phyloP scores from a whole-genome alignment of 352 stramenopile genomes.

The Globisporangium middletonii region DNA sequence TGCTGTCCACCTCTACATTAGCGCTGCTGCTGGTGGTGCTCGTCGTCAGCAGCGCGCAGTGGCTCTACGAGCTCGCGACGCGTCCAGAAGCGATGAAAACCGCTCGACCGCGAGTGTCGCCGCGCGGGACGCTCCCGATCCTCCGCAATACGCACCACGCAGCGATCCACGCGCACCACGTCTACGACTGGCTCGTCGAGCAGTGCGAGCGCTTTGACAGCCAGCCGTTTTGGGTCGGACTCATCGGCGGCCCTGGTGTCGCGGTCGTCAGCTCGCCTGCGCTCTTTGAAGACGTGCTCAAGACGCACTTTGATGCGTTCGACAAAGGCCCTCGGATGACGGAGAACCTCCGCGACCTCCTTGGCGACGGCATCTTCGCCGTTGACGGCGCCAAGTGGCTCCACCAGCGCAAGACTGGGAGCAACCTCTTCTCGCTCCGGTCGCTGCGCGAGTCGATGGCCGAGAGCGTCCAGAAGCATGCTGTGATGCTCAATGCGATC shows the following conservation, averaged over 20 bases:
- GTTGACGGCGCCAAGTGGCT: slow-evolving; percentile 13
- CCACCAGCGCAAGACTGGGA: slow-evolving; percentile 17
- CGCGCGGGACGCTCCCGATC: slow-evolving; percentile 10
- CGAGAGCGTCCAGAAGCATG: slow-evolving; percentile 12
- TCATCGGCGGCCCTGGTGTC: background rate
- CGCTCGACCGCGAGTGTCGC: slow-evolving; percentile 2
- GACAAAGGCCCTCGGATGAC: slow-evolving; percentile 15
- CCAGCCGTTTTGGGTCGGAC: slow-evolving; percentile 6
- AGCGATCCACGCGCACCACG: slow-evolving; percentile 2
- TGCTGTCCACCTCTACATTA: background rate
- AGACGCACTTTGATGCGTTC: slow-evolving; percentile 18
- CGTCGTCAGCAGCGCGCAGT: background rate
- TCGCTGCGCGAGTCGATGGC: slow-evolving; percentile 13
- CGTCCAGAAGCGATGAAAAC: slow-evolving; percentile 4
- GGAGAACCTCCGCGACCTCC: slow-evolving; percentile 12
- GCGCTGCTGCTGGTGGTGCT: background rate
- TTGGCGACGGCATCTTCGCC: slow-evolving; percentile 19
- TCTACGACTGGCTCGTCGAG: slow-evolving; percentile 9
- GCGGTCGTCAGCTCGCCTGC: slow-evolving; percentile 12
- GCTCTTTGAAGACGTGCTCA: slow-evolving; percentile 17
- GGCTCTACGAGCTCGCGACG: slow-evolving; percentile 4
- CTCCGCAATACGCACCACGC: slow-evolving; percentile 14
- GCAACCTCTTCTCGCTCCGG: slow-evolving; percentile 14
- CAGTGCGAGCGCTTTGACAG: slow-evolving; percentile 4
- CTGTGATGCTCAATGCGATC: slow-evolving; percentile 4